phyloP scores from a whole-genome alignment of 1,139 yeast species.

The Dujonia santamariae region DNA sequence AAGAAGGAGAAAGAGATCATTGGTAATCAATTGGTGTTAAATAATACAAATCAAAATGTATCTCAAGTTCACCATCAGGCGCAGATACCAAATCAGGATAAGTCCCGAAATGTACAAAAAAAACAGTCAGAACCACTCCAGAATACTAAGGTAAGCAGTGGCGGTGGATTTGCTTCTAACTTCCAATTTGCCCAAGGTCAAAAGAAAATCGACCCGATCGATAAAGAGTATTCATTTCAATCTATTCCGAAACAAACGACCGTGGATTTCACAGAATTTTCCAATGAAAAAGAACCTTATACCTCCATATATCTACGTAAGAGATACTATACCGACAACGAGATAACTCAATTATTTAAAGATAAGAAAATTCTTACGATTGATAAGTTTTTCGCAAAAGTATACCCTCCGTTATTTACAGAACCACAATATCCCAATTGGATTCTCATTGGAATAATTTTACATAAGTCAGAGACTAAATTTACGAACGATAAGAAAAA shows the following conservation, averaged over 20 bases:
- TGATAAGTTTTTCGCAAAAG: constrained; percentile 59
- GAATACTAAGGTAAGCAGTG: too few species aligned
- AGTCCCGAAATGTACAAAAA: too few species aligned
- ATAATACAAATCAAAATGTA: too few species aligned
- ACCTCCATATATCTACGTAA: constrained; percentile 19
- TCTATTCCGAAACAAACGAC: constrained; percentile 8
- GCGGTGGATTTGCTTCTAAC: too few species aligned
- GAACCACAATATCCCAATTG: constrained; percentile 76
- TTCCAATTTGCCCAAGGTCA: too few species aligned
- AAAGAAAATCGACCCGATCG: constrained; percentile 16
- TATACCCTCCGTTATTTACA: constrained; percentile 62
- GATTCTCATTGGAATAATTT: constrained; percentile 68
- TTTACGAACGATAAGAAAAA: constrained; percentile 32
- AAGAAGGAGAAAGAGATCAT: too few species aligned
- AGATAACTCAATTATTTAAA: constrained; percentile 30
- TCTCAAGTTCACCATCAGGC: too few species aligned
- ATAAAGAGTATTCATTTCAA: constrained; percentile 22
- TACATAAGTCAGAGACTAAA: constrained; percentile 53
- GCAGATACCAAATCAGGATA: too few species aligned
- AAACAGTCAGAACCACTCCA: too few species aligned
- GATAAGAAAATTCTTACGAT: constrained; percentile 54
- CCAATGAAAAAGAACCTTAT: constrained; percentile 16
- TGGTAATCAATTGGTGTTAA: too few species aligned
- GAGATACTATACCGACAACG: constrained; percentile 42
- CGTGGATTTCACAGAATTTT: constrained; percentile 11